These are phyloP conservation scores for Lachancea mirantina DNA, from an alignment of 805 yeast genomes.

Conservation along the genomic window DNA sequence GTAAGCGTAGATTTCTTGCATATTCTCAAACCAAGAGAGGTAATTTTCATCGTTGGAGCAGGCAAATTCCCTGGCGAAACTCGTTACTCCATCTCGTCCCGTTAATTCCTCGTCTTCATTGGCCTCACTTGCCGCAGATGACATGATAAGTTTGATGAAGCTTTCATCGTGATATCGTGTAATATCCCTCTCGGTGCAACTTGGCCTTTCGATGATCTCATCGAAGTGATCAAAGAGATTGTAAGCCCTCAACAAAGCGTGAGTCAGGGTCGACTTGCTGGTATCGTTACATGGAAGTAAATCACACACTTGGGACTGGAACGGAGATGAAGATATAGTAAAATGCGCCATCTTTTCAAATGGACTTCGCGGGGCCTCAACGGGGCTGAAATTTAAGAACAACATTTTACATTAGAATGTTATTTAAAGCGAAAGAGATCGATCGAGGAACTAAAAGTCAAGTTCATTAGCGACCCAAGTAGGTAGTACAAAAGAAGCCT, in stretches of 20 bases:
- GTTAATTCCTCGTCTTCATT: conserved; percentile 16
- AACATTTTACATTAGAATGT: no score
- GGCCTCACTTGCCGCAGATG: conserved; percentile 14
- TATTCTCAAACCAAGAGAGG: no score
- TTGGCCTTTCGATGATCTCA: conserved; percentile 13
- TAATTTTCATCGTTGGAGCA: no score
- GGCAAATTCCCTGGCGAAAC: no score
- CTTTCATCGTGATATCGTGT: conserved; percentile 42
- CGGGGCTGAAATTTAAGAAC: background rate
- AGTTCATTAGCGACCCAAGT: conserved; percentile 70
- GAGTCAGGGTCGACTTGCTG: conserved; percentile 21
- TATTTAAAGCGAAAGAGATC: no score
- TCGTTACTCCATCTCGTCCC: no score
- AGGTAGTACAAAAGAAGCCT: conserved; percentile 86
- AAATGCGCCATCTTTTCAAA: conserved; percentile 21
- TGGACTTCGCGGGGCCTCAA: background rate
- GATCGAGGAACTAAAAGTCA: conserved; percentile 25
- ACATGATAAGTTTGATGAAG: conserved; percentile 38
- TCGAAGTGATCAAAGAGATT: conserved; percentile 21
- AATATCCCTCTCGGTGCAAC: conserved; percentile 33
- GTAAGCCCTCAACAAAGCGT: conserved; percentile 20
- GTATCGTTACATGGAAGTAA: conserved; percentile 28
- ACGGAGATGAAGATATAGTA: conserved; percentile 21
- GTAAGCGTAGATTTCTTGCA: no score
- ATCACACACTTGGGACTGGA: conserved; percentile 28